These are phyloP conservation scores for Fusarium sp. DNA, from an alignment of 2,329 filamentous ascomycete species.

Conservation along the genomic window DNA sequence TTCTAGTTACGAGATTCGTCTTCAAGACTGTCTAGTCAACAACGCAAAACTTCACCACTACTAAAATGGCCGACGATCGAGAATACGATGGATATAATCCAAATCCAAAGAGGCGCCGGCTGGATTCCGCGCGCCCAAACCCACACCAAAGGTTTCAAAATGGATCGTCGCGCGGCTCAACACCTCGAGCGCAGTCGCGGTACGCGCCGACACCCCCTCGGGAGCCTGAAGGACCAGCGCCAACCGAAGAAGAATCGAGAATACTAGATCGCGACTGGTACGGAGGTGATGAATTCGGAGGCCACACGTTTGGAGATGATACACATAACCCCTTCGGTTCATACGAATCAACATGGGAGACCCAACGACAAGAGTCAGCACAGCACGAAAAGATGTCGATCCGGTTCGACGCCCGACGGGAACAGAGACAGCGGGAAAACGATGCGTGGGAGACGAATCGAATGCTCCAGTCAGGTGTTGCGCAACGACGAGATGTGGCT, in stretches of 20 bases:
- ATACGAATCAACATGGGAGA: slow-evolving; percentile 78
- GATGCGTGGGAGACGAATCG: slow-evolving; percentile 99
- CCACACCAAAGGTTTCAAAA: slow-evolving; percentile 43
- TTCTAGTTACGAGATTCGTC: neutral
- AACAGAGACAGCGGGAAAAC: slow-evolving; percentile 92
- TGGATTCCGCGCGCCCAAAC: slow-evolving; percentile 46
- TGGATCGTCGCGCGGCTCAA: slow-evolving; percentile 48
- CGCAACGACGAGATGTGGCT: slow-evolving; percentile 85
- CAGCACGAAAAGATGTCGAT: slow-evolving; percentile 83
- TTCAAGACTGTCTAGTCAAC: neutral
- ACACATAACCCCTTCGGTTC: slow-evolving; percentile 91
- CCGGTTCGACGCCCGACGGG: slow-evolving; percentile 73
- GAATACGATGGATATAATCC: slow-evolving; percentile 53
- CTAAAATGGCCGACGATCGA: slow-evolving; percentile 49
- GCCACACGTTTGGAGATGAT: slow-evolving; percentile 88
- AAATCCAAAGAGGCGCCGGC: slow-evolving; percentile 52
- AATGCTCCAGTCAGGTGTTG: slow-evolving; percentile 96
- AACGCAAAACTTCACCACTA: neutral
- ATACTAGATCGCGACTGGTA: slow-evolving; percentile 95
- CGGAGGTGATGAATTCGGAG: slow-evolving; percentile 82
- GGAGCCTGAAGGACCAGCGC: slow-evolving; percentile 65
- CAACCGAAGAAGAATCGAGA: slow-evolving; percentile 74
- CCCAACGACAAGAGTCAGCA: slow-evolving; percentile 80
- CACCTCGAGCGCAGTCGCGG: slow-evolving; percentile 48
- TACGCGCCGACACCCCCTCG: slow-evolving; percentile 55